phyloP scores from a whole-genome alignment of 2,329 filamentous ascomycete genomes.

The Penicillium sp. region DNA sequence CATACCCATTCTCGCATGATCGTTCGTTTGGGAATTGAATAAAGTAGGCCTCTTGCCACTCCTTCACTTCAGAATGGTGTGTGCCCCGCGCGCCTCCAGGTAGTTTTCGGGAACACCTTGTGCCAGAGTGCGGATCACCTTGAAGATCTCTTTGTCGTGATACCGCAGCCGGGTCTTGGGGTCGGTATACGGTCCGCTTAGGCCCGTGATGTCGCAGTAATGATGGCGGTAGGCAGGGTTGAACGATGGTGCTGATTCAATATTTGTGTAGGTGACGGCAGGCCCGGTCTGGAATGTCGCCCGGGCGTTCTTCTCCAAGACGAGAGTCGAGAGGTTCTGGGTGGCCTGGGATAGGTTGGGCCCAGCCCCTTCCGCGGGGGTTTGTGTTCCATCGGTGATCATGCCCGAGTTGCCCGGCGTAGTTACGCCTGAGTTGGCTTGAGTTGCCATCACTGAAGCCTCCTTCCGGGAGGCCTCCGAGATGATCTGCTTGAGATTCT shows the following conservation, averaged over 20 bases:
- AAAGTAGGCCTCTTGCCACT: background rate
- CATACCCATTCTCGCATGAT: background rate
- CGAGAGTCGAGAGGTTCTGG: slow-evolving; percentile 79
- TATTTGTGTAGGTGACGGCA: slow-evolving; percentile 87
- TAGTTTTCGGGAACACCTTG: slow-evolving; percentile 85
- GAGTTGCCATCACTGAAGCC: slow-evolving; percentile 80
- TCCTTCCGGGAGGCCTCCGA: slow-evolving; percentile 85
- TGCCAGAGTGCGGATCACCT: slow-evolving; percentile 72
- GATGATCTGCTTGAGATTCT: slow-evolving; percentile 96
- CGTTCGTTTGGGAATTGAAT: background rate
- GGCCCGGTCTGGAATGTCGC: slow-evolving; percentile 56
- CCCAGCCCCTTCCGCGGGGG: slow-evolving; percentile 46
- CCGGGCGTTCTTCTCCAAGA: slow-evolving; percentile 72
- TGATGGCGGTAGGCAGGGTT: slow-evolving; percentile 73
- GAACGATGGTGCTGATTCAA: slow-evolving; percentile 88
- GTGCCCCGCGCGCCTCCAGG: slow-evolving; percentile 83
- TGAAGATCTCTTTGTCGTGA: slow-evolving; percentile 89
- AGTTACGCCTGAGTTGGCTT: slow-evolving; percentile 74
- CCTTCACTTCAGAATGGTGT: slow-evolving; percentile 79
- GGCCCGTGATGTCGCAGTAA: slow-evolving; percentile 93
- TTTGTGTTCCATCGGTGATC: slow-evolving; percentile 42
- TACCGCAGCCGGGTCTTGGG: slow-evolving; percentile 93
- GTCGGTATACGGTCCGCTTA: slow-evolving; percentile 88
- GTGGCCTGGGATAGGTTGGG: slow-evolving; percentile 85
- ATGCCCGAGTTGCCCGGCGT: slow-evolving; percentile 55